Base-by-base conservation (phyloP, 2,329 filamentous ascomycete genomes). In the Metarhizium guizhouense region DNA sequence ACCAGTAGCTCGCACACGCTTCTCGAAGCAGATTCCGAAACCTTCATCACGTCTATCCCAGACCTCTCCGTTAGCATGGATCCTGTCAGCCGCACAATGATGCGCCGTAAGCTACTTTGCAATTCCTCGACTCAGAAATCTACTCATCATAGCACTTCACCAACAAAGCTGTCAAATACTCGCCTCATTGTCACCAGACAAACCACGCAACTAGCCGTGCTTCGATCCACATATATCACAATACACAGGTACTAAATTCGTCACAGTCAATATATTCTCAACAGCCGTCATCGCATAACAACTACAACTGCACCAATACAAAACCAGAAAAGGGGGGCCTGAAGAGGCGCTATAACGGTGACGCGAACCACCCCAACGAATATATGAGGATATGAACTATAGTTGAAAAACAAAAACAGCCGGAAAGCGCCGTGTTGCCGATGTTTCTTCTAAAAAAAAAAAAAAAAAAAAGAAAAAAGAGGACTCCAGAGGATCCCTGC, bases 351-450 rank as follows among this genome's bases (percentile, higher is more conserved):
- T 20, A 8, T 1, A 34, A 6, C 30, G 16, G 16, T n/a, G 20
- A 34, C 32, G 30, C 16, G n/a, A 53, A n/a, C 36, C n/a, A 40
- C 52, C 47, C 30, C 20, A 29, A 6, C n/a, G 42, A 20, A 40
- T 29, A 14, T 18, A 29, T 7, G 13, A 48, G 18, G 18, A 42
- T 42, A 51, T 34, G 34, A 49, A 50, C 13, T 11, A 20, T 7
- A 38, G 14, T 34, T 34, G 5, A 29, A 40, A 32, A 20, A 13
- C 20, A 42, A 13, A n/a, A 20, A 51, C 34, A 38, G 11, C 42
- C 43, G 10, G 2, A 38, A 51, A 53, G 51, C 54, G 54, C 51
- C 54, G n/a, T 56, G 38, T 38, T 49, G 29, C 54, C 54, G 30
- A 50, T n/a, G 30, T 53, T 43, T 18, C 51, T 45, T 53, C 29